Base-by-base conservation (phyloP, 73 alveolate genomes). In the Paraurostyla sp. region DNA sequence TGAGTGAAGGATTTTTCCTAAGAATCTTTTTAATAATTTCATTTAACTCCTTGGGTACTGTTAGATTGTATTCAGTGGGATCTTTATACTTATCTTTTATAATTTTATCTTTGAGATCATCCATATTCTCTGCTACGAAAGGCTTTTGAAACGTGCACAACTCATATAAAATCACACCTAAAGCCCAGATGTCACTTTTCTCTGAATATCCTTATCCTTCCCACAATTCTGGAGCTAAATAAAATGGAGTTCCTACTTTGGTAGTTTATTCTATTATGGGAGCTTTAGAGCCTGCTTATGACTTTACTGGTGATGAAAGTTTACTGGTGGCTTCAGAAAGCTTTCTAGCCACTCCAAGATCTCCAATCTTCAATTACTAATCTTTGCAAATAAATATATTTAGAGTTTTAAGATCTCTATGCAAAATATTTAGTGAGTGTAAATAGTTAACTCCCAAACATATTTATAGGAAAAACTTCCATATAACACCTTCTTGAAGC, bases 261-360 rank as follows among this genome's bases (percentile, higher is more conserved):
- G 99, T 85, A 96, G 94, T 88, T 93, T 93, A 80, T 84, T 42
- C 71, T 91, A 88, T 94, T 93, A 9, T 78, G 11, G 20, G 9
- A 75, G 22, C 13, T 18, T 43, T 46, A 3, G 27, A 27, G 22
- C 25, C 13, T 9, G 52, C 96, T 97, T 0, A 96, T 96, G 23
- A 96, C 97, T 33, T 91, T 89, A 36, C 85, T 69, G 38, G 97
- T 93, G 35, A 63, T 73, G 0, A 96, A 96, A 78, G 89, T 81
- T 58, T 95, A 92, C 0, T 58, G 40, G 96, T 91, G 40, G 62
- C 78, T 35, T 91, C 89, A 32, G 93, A 68, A 57, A 95, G 80
- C 85, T 93, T 95, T 32, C 46, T 52, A 43, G 98, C 96, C 29
- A 96, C 96, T n/a, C 99, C 99, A 82, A 96, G 95, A 92, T 96